Evolutionary conservation across 169 alveolate species (phyloP).

Genomic region (Plasmodium falciparum): DNA sequence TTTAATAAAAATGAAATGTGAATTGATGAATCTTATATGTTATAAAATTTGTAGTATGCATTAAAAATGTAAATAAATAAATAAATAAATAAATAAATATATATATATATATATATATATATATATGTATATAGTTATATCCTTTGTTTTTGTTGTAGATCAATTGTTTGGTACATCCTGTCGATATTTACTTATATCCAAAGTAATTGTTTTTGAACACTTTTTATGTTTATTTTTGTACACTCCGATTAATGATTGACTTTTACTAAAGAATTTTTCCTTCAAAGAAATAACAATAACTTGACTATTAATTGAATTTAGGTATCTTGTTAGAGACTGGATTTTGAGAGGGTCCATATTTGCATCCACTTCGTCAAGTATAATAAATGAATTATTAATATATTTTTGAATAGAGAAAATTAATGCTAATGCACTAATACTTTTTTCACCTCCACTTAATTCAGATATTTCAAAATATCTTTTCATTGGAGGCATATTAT

Average conservation of each 20-base stretch:
- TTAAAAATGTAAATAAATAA: too few species aligned
- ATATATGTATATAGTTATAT: not conserved
- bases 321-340: conserved; percentile 82
- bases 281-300: conserved; percentile 91
- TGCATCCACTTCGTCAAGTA: conserved; percentile 96
- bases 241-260: conserved; percentile 91
- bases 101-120: not conserved
- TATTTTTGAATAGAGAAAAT: conserved; percentile 92
- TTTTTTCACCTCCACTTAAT: conserved; percentile 97
- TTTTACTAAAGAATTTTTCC: conserved; percentile 88
- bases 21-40: not conserved
- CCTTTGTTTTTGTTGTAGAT: not conserved
- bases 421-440: conserved; percentile 95
- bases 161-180: not conserved
- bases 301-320: conserved; percentile 85
- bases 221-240: conserved; percentile 80
- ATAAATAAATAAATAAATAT: too few species aligned
- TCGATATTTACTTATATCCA: conserved; percentile 81
- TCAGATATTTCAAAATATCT: conserved; percentile 81
- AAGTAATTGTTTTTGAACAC: conserved; percentile 84
- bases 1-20: not conserved
- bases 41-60: not conserved
- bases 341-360: conserved; percentile 92
- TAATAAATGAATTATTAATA: conserved; percentile 92
- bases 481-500: conserved; percentile 87